phyloP scores from a whole-genome alignment of 805 yeast species.

The Maudiozyma turicensis region DNA sequence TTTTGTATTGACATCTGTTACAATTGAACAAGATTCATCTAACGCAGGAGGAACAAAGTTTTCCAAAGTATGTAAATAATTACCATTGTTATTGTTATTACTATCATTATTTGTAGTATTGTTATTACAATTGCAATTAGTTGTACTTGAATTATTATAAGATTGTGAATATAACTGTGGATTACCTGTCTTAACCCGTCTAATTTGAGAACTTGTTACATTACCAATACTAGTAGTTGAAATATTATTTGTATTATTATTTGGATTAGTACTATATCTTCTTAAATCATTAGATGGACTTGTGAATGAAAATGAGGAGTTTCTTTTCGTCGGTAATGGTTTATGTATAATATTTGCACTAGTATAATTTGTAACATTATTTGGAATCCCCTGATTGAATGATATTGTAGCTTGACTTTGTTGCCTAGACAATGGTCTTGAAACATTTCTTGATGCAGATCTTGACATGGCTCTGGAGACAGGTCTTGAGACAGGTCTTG shows the following conservation, averaged over 20 bases:
- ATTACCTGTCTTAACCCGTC: not conserved
- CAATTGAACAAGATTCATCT: conserved; percentile 64
- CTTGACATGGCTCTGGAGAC: not conserved
- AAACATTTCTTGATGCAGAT: not conserved
- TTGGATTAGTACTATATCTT: conserved; percentile 1
- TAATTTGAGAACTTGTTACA: not conserved
- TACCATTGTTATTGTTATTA: not conserved
- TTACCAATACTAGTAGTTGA: not conserved
- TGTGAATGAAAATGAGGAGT: not conserved
- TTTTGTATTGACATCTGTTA: conserved; percentile 48
- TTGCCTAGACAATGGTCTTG: not conserved
- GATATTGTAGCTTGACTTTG: not conserved
- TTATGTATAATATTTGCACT: not conserved
- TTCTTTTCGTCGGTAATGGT: not conserved
- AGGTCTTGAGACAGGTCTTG: not conserved
- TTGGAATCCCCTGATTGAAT: not conserved
- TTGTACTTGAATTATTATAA: not conserved
- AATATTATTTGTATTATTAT: not conserved
- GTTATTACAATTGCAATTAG: not conserved
- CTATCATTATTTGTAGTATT: not conserved
- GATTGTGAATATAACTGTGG: not conserved
- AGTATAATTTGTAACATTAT: not conserved
- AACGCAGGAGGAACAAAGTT: conserved; percentile 73
- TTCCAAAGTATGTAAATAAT: conserved; percentile 34
- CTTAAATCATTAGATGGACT: not conserved